Evolutionary conservation across 371 early-diverging fungal genomes (phyloP).

Genomic region (Apophysomyces variabilis): DNA sequence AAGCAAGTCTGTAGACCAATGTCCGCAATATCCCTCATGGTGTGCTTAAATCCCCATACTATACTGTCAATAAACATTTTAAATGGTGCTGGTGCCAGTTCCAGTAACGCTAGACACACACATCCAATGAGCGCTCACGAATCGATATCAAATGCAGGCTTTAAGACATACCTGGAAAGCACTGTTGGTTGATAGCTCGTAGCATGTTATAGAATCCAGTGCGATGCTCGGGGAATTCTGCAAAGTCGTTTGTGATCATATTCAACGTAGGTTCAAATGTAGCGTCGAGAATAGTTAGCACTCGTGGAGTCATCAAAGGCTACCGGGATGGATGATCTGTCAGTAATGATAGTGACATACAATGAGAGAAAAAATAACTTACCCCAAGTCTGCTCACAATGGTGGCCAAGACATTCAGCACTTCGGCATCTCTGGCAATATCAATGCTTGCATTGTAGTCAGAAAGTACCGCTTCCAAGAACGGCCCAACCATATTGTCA

Average conservation of each 20-base stretch:
- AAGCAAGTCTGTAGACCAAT: constrained; percentile 83
- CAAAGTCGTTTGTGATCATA: constrained; percentile 98
- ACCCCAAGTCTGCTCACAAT: constrained; percentile 83
- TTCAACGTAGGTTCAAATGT: constrained; percentile 95
- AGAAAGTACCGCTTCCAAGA: constrained; percentile 88
- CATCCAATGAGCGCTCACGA: neutral
- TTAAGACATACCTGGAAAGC: constrained; percentile 74
- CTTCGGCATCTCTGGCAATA: constrained; percentile 93
- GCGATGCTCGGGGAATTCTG: constrained; percentile 97
- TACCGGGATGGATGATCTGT: constrained; percentile 22
- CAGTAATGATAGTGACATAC: neutral
- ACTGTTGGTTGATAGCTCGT: constrained; percentile 82
- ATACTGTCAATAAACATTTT: constrained; percentile 90
- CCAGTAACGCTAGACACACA: constrained; percentile 70
- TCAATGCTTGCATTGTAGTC: constrained; percentile 89
- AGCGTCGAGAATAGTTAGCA: constrained; percentile 86
- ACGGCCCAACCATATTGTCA: constrained; percentile 84
- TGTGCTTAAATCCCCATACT: constrained; percentile 99
- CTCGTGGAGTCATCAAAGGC: constrained; percentile 78
- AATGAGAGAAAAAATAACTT: constrained; percentile 24
- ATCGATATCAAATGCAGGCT: constrained; percentile 7
- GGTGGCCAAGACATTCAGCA: constrained; percentile 87
- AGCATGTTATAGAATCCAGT: constrained; percentile 92
- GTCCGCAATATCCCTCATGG: constrained; percentile 97
- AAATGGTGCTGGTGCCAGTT: constrained; percentile 83